These are phyloP conservation scores for Astrothelium macrocarpum DNA, from an alignment of 495 filamentous ascomycete species.

Conservation along the genomic window DNA sequence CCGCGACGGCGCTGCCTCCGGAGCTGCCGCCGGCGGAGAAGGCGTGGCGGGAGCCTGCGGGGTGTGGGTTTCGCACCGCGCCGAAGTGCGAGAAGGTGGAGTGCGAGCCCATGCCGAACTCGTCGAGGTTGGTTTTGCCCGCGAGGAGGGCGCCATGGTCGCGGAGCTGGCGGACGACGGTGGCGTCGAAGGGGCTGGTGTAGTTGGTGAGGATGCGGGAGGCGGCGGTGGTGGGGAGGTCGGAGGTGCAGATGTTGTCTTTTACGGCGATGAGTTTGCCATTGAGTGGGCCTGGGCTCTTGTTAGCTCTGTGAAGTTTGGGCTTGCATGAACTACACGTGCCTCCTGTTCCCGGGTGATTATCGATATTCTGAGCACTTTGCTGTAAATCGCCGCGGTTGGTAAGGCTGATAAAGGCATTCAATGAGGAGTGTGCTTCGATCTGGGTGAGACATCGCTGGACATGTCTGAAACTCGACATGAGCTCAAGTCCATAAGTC, in stretches of 20 bases:
- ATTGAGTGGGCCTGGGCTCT: slow-evolving; percentile 20
- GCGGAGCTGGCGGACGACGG: slow-evolving; percentile 60
- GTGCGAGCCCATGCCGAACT: slow-evolving; percentile 97
- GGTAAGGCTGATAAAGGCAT: slow-evolving; percentile 28
- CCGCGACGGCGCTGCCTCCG: slow-evolving; percentile 84
- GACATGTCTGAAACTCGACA: slow-evolving; percentile 27
- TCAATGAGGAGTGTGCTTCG: slow-evolving; percentile 15
- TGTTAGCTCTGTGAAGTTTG: background rate
- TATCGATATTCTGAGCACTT: slow-evolving; percentile 16
- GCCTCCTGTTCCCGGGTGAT: slow-evolving; percentile 15
- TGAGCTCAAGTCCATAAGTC: slow-evolving; percentile 6
- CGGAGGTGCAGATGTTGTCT: slow-evolving; percentile 75
- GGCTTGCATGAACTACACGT: background rate
- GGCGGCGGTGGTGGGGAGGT: slow-evolving; percentile 67
- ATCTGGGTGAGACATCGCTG: slow-evolving; percentile 24
- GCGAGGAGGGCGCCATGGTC: slow-evolving; percentile 54
- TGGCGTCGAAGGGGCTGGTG: slow-evolving; percentile 72
- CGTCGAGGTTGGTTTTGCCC: slow-evolving; percentile 88
- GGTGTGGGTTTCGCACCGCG: slow-evolving; percentile 44
- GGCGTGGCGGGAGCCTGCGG: slow-evolving; percentile 18
- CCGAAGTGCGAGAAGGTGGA: slow-evolving; percentile 67
- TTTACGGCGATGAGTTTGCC: slow-evolving; percentile 67
- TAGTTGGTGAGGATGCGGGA: slow-evolving; percentile 65
- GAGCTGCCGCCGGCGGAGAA: slow-evolving; percentile 81
- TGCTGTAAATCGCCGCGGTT: slow-evolving; percentile 12